Evolutionary conservation across 768 basidiomycete species (phyloP).

Genomic region (Neoboletus brunneissimus): DNA sequence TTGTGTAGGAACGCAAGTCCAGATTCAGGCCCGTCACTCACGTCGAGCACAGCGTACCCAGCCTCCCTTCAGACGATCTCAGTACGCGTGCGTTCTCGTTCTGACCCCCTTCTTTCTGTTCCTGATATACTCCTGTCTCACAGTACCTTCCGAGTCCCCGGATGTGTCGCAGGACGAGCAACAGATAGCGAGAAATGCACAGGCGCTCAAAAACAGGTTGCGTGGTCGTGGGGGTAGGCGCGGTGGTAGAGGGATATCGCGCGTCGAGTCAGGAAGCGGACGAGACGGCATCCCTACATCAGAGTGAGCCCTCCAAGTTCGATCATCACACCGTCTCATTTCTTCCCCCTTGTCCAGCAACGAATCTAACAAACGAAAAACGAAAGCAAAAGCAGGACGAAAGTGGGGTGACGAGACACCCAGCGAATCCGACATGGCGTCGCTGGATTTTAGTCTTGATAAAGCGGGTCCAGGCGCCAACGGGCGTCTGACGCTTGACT

Average conservation of each 20-base stretch:
- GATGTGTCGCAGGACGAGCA: slow-evolving; percentile 72
- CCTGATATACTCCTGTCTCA: not conserved
- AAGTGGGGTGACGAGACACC: slow-evolving; percentile 90
- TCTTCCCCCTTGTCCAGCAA: slow-evolving; percentile 49
- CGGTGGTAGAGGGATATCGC: slow-evolving; percentile 46
- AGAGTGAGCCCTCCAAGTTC: slow-evolving; percentile 51
- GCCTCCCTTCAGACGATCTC: slow-evolving; percentile 54
- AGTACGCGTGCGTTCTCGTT: slow-evolving; percentile 47
- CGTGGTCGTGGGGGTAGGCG: slow-evolving; percentile 70
- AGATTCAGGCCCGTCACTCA: slow-evolving; percentile 47
- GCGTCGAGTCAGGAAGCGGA: slow-evolving; percentile 52
- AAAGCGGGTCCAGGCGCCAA: slow-evolving; percentile 40
- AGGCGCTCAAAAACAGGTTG: slow-evolving; percentile 81
- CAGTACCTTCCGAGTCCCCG: slow-evolving; percentile 48
- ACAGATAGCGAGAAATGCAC: slow-evolving; percentile 89
- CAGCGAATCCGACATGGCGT: slow-evolving; percentile 87
- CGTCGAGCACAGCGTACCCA: slow-evolving; percentile 36
- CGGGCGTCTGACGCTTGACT: slow-evolving; percentile 40
- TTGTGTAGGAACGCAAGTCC: slow-evolving; percentile 64
- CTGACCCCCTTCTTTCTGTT: not conserved
- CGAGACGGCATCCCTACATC: slow-evolving; percentile 62
- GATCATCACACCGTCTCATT: not conserved
- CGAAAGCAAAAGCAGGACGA: slow-evolving; percentile 69
- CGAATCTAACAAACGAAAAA: slow-evolving; percentile 56
- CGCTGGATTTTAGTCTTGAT: slow-evolving; percentile 81